Conservation (phyloP, 2,329 filamentous ascomycete species). For the Berkeleyomyces rouxiae region DNA sequence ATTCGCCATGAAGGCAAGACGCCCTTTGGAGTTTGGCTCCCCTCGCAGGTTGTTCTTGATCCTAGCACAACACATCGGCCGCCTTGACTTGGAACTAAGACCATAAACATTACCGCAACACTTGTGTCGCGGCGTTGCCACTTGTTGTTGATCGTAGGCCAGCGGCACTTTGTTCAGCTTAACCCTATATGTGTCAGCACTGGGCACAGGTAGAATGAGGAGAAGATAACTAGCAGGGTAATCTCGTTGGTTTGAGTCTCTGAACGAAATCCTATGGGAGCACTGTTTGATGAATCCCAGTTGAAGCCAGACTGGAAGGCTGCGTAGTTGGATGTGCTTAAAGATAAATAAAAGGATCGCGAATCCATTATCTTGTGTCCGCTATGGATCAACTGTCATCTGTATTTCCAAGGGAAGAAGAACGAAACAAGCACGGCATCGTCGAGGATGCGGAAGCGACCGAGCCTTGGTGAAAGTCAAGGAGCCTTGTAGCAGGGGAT, state of each 20-base stretch:
- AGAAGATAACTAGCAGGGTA: not conserved
- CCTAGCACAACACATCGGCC: not conserved
- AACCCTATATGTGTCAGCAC: not conserved
- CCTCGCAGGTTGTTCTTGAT: not conserved
- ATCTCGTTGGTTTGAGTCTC: too few relatives aligned
- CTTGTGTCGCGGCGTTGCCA: not conserved
- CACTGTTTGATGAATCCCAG: not conserved
- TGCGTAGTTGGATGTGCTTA: not conserved
- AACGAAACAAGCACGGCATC: not conserved
- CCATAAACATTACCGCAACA: not conserved
- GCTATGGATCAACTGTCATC: not conserved
- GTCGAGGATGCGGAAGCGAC: slow-evolving; percentile 1
- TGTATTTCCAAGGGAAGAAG: not conserved
- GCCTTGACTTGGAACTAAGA: not conserved
- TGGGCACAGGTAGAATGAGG: not conserved
- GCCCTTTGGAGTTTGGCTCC: not conserved
- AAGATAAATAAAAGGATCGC: not conserved
- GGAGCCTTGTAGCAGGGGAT: not conserved
- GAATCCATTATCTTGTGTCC: not conserved
- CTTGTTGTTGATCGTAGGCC: not conserved
- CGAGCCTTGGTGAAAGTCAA: not conserved
- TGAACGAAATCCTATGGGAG: not conserved
- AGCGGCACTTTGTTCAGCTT: not conserved
- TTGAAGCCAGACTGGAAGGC: not conserved
- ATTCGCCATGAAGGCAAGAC: too few relatives aligned